Base-by-base conservation (phyloP, 441 rosid genomes). In the Pelargonium cotyledonis region DNA sequence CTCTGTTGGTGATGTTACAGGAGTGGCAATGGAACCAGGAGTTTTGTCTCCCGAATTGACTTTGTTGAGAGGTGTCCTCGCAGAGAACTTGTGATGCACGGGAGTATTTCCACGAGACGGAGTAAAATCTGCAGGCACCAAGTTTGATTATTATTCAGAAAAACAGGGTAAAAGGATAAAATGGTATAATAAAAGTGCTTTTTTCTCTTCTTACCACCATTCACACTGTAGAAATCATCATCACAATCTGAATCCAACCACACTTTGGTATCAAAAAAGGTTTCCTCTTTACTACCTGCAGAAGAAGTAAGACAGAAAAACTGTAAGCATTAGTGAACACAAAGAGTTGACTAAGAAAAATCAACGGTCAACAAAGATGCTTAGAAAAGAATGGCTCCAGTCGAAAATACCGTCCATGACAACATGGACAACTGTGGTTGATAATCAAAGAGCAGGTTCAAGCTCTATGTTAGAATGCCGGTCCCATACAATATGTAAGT, bases 201-300 rank as follows among this genome's bases (percentile, higher is more conserved):
- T 14, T 8, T 47, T 6, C 53, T 47, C 53, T 47, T 47, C 88
- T 78, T 77, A 95, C 99, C 97, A 18, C 97, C 99, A 69, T 80
- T 86, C 65, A 95, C 97, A 70, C 99, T 95, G 76, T 74, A 81
- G 79, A 89, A 91, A 78, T 89, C 97, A 69, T 91, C 96, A 15
- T 91, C 97, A 14, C 89, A 86, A 65, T 91, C 96, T 0, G 96
- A 91, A 19, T 89, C 95, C 49, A 91, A 67, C 85, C 86, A 92
- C 11, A 83, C 75, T 73, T 70, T 87, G 2, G 98, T 83, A 79
- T 92, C 99, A 65, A 88, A 91, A 85, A 95, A 95, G 16, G 76
- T 60, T 65, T 95, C 99, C 58, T 91, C 96, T 84, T 82, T 90
- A 71, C 92, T 89, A 68, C 96, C 99, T 95, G 85, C 80, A 71